A percentile compares a stretch with the other conserved stretches of the same genome.
Evolutionary conservation across 306 rosid species (phyloP).

Genomic region (Citrullus mucosospermus): DNA sequence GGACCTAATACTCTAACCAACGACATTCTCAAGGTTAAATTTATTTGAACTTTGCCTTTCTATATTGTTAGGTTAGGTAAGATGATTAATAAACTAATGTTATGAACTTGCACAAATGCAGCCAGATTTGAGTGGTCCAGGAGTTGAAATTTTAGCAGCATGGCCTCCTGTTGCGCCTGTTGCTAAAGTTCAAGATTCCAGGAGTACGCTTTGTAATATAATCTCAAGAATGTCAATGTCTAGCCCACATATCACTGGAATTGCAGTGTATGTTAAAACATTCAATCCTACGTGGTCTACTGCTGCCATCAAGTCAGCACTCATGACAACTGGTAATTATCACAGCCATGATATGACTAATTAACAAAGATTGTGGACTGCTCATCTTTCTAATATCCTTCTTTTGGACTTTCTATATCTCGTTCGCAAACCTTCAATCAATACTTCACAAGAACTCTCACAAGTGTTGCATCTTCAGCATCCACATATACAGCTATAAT

Average conservation of each 20-base stretch:
- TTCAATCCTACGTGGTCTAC: not conserved
- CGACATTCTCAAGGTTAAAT: conserved; percentile 30
- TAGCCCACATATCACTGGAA: not conserved
- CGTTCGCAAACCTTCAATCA: not conserved
- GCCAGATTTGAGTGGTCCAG: conserved; percentile 24
- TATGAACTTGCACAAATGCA: not conserved
- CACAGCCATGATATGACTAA: no score
- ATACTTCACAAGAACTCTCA: conserved; percentile 15
- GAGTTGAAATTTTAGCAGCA: conserved; percentile 4
- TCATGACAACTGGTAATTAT: not conserved
- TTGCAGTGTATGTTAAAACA: not conserved
- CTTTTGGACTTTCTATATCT: conserved; percentile 8
- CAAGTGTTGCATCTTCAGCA: conserved; percentile 12
- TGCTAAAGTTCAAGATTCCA: no score
- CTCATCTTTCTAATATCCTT: conserved; percentile 10
- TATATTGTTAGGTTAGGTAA: no score
- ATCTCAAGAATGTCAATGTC: not conserved
- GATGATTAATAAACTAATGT: no score
- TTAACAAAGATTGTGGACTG: no score
- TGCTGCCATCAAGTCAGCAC: not conserved
- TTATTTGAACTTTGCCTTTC: no score
- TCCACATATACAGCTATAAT: not conserved
- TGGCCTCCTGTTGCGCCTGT: not conserved
- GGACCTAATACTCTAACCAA: conserved; percentile 29
- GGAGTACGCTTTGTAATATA: not conserved